These are phyloP conservation scores for Rostrohypoxylon terebratum DNA, from an alignment of 495 filamentous ascomycete genomes.

Conservation along the genomic window DNA sequence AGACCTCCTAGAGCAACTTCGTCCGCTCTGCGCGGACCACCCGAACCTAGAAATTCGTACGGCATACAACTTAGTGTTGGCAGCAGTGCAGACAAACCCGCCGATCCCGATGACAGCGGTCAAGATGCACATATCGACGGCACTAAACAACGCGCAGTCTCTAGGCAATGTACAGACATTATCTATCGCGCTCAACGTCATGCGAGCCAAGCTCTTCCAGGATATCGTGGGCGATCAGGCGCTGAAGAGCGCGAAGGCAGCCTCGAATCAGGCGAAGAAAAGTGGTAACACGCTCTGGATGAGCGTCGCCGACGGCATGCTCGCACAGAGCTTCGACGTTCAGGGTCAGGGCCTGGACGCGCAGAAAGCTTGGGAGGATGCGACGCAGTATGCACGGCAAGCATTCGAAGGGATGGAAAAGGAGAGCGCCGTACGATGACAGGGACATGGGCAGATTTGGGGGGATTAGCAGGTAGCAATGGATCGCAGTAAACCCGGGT, in stretches of 20 bases:
- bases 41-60: constrained; percentile 78
- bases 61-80: constrained; percentile 81
- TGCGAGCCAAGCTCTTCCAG: constrained; percentile 86
- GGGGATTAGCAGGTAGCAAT: constrained; percentile 11
- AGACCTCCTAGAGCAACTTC: constrained; percentile 70
- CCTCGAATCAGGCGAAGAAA: constrained; percentile 76
- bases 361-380: constrained; percentile 48
- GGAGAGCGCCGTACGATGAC: constrained; percentile 14
- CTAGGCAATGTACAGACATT: constrained; percentile 81
- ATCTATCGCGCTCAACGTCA: constrained; percentile 83
- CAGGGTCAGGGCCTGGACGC: constrained; percentile 77
- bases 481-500: constrained; percentile 39
- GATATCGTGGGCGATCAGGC: constrained; percentile 90
- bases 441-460: not conserved
- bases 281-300: constrained; percentile 84
- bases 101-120: constrained; percentile 71
- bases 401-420: constrained; percentile 42
- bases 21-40: constrained; percentile 74
- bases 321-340: constrained; percentile 77
- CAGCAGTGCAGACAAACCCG: constrained; percentile 69
- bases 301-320: constrained; percentile 83
- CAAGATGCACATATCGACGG: constrained; percentile 79
- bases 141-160: constrained; percentile 59
- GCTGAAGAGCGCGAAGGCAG: constrained; percentile 85
- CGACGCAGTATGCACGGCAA: constrained; percentile 45